A percentile compares a stretch with the other conserved stretches of the same genome.
phyloP scores from a whole-genome alignment of 805 yeast species.

The Barnettozyma sp. region DNA sequence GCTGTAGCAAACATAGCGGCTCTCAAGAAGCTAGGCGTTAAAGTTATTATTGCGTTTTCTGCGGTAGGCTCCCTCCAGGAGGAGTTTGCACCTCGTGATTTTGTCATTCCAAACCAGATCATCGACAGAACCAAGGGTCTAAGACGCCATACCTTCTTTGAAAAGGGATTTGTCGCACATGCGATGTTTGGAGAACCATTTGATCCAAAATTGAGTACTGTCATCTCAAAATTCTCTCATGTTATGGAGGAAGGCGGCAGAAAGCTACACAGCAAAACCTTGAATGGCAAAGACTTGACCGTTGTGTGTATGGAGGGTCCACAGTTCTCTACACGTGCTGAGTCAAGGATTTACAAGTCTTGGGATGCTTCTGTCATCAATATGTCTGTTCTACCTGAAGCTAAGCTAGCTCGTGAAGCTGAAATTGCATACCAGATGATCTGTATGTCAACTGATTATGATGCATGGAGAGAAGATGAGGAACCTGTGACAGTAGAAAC shows the following conservation, averaged over 20 bases:
- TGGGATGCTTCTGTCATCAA: slow-evolving; percentile 95
- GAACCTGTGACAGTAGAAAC: slow-evolving; percentile 98
- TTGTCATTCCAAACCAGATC: slow-evolving; percentile 92
- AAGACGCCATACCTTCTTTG: slow-evolving; percentile 78
- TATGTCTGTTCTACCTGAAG: slow-evolving; percentile 97
- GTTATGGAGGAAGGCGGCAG: slow-evolving; percentile 42
- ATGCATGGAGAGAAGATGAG: slow-evolving; percentile 93
- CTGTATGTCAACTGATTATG: slow-evolving; percentile 98
- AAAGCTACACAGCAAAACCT: slow-evolving; percentile 56
- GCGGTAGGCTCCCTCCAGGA: slow-evolving; percentile 94
- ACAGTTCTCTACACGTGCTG: slow-evolving; percentile 94
- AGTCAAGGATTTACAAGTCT: slow-evolving; percentile 73
- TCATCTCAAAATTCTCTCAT: slow-evolving; percentile 54
- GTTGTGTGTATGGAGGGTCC: slow-evolving; percentile 99
- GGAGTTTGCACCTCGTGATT: slow-evolving; percentile 89
- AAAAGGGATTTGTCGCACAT: slow-evolving; percentile 91
- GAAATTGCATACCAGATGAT: slow-evolving; percentile 96
- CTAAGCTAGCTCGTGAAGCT: slow-evolving; percentile 94
- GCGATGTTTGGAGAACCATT: slow-evolving; percentile 98
- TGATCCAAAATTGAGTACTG: slow-evolving; percentile 61
- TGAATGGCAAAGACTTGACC: slow-evolving; percentile 69
- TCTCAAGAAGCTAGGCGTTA: slow-evolving; percentile 78
- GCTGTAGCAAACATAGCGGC: slow-evolving; percentile 94
- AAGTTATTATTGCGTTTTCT: slow-evolving; percentile 82
- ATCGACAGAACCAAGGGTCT: slow-evolving; percentile 97